These are phyloP conservation scores for Vitis hybrid DNA, from an alignment of 177 flowering plant species.

Conservation along the genomic window DNA sequence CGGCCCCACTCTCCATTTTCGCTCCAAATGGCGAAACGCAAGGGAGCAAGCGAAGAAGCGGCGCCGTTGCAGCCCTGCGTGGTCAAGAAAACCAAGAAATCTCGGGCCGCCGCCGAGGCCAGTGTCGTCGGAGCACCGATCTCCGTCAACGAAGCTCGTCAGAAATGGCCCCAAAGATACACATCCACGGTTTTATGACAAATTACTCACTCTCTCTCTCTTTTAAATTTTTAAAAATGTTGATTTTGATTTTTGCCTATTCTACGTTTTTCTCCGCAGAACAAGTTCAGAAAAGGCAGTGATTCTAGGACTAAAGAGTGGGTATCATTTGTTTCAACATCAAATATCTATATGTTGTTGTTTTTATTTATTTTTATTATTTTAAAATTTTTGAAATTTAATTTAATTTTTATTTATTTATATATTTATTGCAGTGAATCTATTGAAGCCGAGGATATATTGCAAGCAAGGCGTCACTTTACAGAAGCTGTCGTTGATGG, in stretches of 20 bases:
- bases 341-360: neutral
- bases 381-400: too few relatives aligned
- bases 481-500: conserved; percentile 41
- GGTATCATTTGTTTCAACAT: too few relatives aligned
- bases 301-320: too few relatives aligned
- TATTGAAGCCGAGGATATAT: conserved; percentile 15
- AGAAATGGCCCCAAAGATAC: conserved; percentile 44
- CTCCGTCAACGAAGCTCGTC: conserved; percentile 26
- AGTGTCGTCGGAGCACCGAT: conserved; percentile 33
- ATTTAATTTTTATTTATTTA: neutral
- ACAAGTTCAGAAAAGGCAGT: too few relatives aligned
- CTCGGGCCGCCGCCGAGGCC: neutral
- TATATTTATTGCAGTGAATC: neutral
- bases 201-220: neutral
- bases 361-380: too few relatives aligned
- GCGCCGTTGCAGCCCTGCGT: too few relatives aligned
- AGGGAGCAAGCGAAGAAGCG: too few relatives aligned
- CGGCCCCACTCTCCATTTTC: too few relatives aligned
- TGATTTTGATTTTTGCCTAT: neutral
- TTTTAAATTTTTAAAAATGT: neutral
- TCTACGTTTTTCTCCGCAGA: too few relatives aligned
- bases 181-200: neutral
- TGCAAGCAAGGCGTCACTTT: conserved; percentile 36
- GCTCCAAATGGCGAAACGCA: too few relatives aligned
- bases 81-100: too few relatives aligned